Evolutionary conservation across 495 filamentous ascomycete genomes (phyloP), one percentile per base, ranked within the genome.

Genomic region (Eremomyces bilateralis): DNA sequence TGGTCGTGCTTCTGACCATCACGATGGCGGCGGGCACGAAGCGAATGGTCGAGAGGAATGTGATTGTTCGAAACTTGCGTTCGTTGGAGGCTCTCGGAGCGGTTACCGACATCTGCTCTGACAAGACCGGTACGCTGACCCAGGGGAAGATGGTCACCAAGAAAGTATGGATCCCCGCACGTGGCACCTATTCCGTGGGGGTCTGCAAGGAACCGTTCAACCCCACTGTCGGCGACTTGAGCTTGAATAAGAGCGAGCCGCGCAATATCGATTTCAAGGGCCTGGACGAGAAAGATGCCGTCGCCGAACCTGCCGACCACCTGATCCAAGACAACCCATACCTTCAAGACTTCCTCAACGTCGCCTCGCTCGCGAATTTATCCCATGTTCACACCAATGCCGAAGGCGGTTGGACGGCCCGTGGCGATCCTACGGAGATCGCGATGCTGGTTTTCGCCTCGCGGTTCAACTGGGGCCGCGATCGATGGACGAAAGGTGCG

Each of bases 11-110:
- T 25, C 49, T 81, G 41, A 80, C 76, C 0, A 78, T 80, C 40
- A 80, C 75, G 13, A 78, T 80, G 69, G 69, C 76, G 5, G 68
- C 74, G 13, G 76, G 75, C 18, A 76, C 71, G 3, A 74, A 71
- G 52, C 65, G 72, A 18, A 81, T 81, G 76, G 71, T 73, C 3
- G 57, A 71, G 42, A 58, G 71, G 24, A 53, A 80, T 46, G 73
- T 79, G 22, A 72, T 80, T 45, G 73, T 81, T 12, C 62, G 76
- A 18, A 73, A 73, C 42, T 59, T 79, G 29, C 62, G 73, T 20
- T 65, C 69, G 1, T 47, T 78, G 4, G 74, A 80, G 44, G 64
- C 64, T 19, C 54, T 69, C n/a, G 64, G 64, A 10, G 64, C 58
- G 22, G 61, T 69, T 10, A 69, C 64, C 24, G 42, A 46, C 28